A percentile compares a stretch with the other conserved stretches of the same genome.
Conservation (phyloP, 345 rosid genomes). For the Salix viminalis region DNA sequence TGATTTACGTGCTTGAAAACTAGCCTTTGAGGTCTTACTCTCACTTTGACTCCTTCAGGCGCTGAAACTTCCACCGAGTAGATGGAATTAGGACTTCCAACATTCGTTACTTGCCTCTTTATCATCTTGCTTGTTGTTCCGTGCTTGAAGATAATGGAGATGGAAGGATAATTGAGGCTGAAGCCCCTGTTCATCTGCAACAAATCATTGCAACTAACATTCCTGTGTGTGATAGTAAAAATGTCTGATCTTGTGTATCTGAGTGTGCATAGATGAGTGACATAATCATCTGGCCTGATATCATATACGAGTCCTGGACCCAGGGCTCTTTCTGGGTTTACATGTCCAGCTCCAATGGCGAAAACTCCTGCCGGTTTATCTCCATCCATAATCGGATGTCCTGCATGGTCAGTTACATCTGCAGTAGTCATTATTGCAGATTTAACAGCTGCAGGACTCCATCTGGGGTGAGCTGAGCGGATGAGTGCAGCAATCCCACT, state of each 20-base stretch:
- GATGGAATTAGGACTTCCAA: conserved; percentile 59
- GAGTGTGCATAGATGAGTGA: conserved; percentile 69
- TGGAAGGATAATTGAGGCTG: conserved; percentile 85
- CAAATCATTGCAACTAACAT: conserved; percentile 19
- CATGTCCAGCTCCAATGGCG: conserved; percentile 84
- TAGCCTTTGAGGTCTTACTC: conserved; percentile 52
- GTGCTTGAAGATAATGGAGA: conserved; percentile 57
- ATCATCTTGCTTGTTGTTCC: conserved; percentile 49
- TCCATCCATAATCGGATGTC: conserved; percentile 72
- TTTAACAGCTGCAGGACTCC: conserved; percentile 85
- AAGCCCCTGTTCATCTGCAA: conserved; percentile 24
- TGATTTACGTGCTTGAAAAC: conserved; percentile 48
- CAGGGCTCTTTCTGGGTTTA: conserved; percentile 72
- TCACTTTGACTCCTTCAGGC: conserved; percentile 33
- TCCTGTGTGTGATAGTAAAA: conserved; percentile 41
- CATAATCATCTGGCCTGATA: conserved; percentile 62
- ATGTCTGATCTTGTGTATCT: conserved; percentile 64
- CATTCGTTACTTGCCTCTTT: conserved; percentile 63
- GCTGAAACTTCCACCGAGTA: conserved; percentile 62
- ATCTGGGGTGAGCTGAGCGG: conserved; percentile 60
- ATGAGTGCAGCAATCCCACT: conserved; percentile 76
- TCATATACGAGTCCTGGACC: conserved; percentile 79
- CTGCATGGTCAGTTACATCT: conserved; percentile 51
- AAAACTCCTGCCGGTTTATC: conserved; percentile 52
- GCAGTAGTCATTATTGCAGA: conserved; percentile 95